Evolutionary conservation across 495 filamentous ascomycete species (phyloP), one percentile per base, ranked within the genome.

Genomic region (Echria macrotheca): DNA sequence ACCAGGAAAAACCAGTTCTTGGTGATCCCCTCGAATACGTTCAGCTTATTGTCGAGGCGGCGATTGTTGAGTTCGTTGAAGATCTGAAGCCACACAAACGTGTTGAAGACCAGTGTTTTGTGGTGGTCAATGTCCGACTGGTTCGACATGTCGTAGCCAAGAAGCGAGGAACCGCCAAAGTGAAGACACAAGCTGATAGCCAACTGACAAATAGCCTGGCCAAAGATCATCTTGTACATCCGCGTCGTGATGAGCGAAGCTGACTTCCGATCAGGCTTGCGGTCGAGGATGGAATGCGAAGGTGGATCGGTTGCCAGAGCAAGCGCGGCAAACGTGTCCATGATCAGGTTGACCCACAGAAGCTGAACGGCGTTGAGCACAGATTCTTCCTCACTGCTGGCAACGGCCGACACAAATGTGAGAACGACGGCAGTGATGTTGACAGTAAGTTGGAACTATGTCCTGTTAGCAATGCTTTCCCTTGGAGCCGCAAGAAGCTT

Each of bases 211-310:
- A 91, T 73, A 9, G 89, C 83, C 58, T 95, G 87, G 10, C 87
- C 88, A 25, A 91, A 75, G 46, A 95, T 93, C 87, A 91, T 95
- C 68, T 95, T 95, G 85, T 86, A 91, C 89, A 95, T 95, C 17
- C 81, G 85, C 18, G 82, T 63, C 1, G 83, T 87, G 62, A 95
- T 86, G 3, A 95, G 74, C 1, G 80, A 73, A 14, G 85, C 83
- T 5, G 75, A 78, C 63, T 89, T 89, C 7, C 79, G 79, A 14
- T 86, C 82, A 11, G 89, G 89, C 57, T 85, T 84, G 15, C 89
- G 82, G 56, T 95, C 72, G 17, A 95, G 72, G 38, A 94, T 83
- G 31, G 84, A 82, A 23, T 84, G 78, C 0, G 81, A 82, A 22
- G 89, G 89, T 12, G 85, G 84, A 54, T 95, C 89, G 7, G 89